These are phyloP conservation scores for Myxozyma kluyveri DNA, from an alignment of 805 yeast species.

Conservation along the genomic window DNA sequence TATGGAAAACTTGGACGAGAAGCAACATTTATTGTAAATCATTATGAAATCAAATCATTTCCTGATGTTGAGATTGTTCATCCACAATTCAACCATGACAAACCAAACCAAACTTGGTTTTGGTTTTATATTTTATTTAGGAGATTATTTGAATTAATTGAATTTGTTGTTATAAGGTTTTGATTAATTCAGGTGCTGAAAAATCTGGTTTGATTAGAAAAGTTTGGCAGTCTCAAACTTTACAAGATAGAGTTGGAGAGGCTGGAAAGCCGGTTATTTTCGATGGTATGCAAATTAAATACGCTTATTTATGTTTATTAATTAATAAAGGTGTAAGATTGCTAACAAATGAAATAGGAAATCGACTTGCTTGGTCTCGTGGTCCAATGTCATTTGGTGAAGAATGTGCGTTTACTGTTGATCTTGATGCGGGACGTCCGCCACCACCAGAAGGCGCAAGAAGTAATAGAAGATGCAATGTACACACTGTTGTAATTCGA, in stretches of 20 bases:
- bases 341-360: too few species aligned
- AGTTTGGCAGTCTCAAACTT: not conserved
- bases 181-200: constrained; percentile 4
- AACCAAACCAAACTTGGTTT: not conserved
- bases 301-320: not conserved
- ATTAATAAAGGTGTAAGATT: too few species aligned
- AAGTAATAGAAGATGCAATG: not conserved
- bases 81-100: constrained; percentile 17
- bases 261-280: constrained; percentile 4
- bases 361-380: constrained; percentile 13
- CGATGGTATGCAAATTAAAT: constrained; percentile 11
- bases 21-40: constrained; percentile 11
- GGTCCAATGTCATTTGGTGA: constrained; percentile 14
- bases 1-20: constrained; percentile 6
- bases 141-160: too few species aligned
- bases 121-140: not conserved
- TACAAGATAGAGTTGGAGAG: constrained; percentile 9
- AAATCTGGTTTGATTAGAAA: constrained; percentile 2
- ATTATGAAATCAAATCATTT: constrained; percentile 5
- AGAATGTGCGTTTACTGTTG: constrained; percentile 4
- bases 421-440: constrained; percentile 7
- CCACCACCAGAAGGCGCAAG: not conserved
- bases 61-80: constrained; percentile 17
- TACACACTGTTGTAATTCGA: constrained; percentile 9
- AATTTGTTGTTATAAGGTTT: not conserved